phyloP scores from a whole-genome alignment of 192 early-diverging fungal genomes.

The Linnemannia zychae region DNA sequence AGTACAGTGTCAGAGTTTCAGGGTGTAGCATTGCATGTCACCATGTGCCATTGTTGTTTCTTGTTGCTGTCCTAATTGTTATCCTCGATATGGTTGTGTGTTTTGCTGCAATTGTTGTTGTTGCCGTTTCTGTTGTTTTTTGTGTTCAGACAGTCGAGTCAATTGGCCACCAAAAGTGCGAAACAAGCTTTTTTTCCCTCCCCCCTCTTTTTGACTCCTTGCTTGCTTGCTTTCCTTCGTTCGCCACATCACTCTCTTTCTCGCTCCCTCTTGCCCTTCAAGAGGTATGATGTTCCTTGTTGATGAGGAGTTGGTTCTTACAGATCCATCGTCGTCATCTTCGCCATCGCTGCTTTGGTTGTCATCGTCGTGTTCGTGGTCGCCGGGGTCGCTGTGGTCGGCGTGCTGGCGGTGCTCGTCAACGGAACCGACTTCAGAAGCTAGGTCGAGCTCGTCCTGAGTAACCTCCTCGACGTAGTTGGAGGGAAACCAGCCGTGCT shows the following conservation, averaged over 20 bases:
- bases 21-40: background rate
- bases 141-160: background rate
- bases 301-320: background rate
- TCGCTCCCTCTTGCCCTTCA: background rate
- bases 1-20: background rate
- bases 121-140: background rate
- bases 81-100: background rate
- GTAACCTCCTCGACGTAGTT: conserved; percentile 74
- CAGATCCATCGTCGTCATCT: conserved; percentile 3
- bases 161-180: background rate
- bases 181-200: background rate
- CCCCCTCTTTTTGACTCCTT: background rate
- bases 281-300: background rate
- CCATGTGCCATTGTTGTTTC: background rate
- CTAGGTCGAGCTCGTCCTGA: conserved; percentile 41
- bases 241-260: background rate
- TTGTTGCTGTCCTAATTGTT: background rate
- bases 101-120: background rate
- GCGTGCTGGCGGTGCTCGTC: conserved; percentile 17
- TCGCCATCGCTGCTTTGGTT: background rate
- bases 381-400: conserved; percentile 6
- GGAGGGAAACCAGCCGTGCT: conserved; percentile 92
- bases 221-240: background rate
- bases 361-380: background rate
- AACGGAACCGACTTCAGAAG: conserved; percentile 10